These are phyloP conservation scores for Metarhizium brunneum DNA, from an alignment of 2,329 filamentous ascomycete genomes.

Conservation along the genomic window DNA sequence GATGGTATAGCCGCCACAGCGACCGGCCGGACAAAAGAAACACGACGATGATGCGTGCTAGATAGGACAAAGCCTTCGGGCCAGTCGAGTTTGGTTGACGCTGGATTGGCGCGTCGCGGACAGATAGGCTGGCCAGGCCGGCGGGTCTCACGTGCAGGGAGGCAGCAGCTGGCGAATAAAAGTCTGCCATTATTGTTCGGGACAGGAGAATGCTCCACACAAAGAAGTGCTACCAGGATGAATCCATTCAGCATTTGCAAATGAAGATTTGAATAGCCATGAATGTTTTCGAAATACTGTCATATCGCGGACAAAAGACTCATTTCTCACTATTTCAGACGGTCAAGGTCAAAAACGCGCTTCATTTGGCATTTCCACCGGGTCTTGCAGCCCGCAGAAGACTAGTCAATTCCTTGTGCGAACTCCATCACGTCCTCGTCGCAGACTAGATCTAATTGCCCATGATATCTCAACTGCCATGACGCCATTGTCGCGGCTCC, in stretches of 20 bases:
- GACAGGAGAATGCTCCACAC: conserved; percentile 3
- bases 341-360: neutral
- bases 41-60: conserved; percentile 2
- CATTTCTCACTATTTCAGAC: neutral
- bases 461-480: conserved; percentile 8
- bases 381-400: neutral
- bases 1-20: neutral
- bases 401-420: neutral
- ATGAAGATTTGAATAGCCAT: neutral
- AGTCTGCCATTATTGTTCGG: neutral
- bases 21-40: neutral
- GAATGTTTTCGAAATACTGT: neutral
- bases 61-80: conserved; percentile 1
- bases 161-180: conserved; percentile 1
- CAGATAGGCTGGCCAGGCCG: neutral
- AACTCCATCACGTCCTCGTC: neutral
- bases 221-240: conserved; percentile 1
- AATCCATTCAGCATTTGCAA: conserved; percentile 1
- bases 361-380: neutral
- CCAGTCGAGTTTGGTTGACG: conserved; percentile 4
- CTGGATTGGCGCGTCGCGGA: conserved; percentile 10
- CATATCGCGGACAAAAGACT: neutral
- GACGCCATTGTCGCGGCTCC: conserved; percentile 19
- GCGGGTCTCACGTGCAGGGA: conserved; percentile 5
- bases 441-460: conserved; percentile 2